Percentiles rank a stretch among this genome's conserved stretches.
Evolutionary conservation across 805 yeast species (phyloP).

Genomic region (Metschnikowia noctiluminum): DNA sequence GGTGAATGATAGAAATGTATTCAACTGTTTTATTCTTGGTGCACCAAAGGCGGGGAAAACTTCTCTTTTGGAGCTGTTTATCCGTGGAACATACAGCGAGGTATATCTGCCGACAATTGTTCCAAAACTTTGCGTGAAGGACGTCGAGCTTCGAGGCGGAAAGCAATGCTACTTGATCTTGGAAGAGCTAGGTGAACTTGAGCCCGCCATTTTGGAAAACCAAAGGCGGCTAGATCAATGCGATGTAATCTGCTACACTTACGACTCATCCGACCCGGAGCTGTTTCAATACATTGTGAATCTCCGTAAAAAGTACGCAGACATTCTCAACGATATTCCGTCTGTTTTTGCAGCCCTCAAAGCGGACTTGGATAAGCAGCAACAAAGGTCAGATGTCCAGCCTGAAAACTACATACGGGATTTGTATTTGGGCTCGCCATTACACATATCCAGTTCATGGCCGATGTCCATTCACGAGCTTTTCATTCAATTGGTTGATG

Average conservation of each 20-base stretch:
- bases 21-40: conserved; percentile 86
- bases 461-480: conserved; percentile 79
- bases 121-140: conserved; percentile 82
- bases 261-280: conserved; percentile 95
- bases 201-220: conserved; percentile 77
- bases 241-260: conserved; percentile 85
- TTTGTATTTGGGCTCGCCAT: conserved; percentile 69
- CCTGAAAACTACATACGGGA: conserved; percentile 83
- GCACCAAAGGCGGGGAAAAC: conserved; percentile 86
- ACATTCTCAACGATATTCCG: conserved; percentile 64
- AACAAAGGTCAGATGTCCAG: conserved; percentile 78
- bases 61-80: conserved; percentile 75
- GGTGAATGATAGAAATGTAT: conserved; percentile 81
- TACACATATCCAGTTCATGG: conserved; percentile 92
- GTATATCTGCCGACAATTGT: conserved; percentile 76
- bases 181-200: conserved; percentile 87
- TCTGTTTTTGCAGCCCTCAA: conserved; percentile 86
- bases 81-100: conserved; percentile 69
- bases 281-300: conserved; percentile 81
- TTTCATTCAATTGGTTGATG: conserved; percentile 82
- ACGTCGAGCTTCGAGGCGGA: conserved; percentile 91
- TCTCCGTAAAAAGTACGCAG: conserved; percentile 56
- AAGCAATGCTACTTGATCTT: conserved; percentile 89
- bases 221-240: conserved; percentile 69
- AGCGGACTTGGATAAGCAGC: conserved; percentile 94